Evolutionary conservation across 371 early-diverging fungal genomes (phyloP).

Genomic region (Mortierella sp.): DNA sequence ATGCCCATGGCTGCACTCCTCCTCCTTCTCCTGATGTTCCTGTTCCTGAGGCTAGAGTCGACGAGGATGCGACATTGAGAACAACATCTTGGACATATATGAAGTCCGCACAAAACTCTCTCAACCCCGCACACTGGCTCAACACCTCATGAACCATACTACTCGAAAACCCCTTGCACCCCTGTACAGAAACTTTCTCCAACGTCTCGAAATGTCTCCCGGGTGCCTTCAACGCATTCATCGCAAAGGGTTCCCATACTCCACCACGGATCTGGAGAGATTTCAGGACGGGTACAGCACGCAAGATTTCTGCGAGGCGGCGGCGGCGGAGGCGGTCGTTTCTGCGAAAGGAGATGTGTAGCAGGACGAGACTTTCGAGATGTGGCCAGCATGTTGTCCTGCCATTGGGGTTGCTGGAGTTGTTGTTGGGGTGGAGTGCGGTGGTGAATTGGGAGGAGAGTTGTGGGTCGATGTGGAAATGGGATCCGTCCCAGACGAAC

Average conservation of each 20-base stretch:
- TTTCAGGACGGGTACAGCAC: neutral
- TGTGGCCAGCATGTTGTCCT: neutral
- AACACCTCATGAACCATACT: neutral
- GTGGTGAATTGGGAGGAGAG: neutral
- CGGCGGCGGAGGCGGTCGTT: neutral
- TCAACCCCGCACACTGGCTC: neutral
- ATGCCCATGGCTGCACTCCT: conserved; percentile 1
- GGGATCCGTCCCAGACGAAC: neutral
- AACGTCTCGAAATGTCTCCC: neutral
- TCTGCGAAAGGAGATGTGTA: neutral
- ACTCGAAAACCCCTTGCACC: neutral
- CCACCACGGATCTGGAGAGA: neutral
- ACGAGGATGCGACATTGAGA: neutral
- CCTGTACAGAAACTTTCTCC: neutral
- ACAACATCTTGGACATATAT: neutral
- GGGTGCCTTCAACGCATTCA: neutral
- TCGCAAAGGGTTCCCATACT: neutral
- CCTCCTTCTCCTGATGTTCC: neutral
- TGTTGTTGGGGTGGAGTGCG: neutral
- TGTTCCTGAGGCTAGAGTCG: neutral
- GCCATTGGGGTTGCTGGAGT: neutral
- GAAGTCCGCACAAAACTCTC: neutral
- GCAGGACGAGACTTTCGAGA: neutral
- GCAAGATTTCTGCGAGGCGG: neutral
- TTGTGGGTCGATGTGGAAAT: neutral